These are phyloP conservation scores for Colletotrichum paranaense DNA, from an alignment of 2,329 filamentous ascomycete species.

Conservation along the genomic window DNA sequence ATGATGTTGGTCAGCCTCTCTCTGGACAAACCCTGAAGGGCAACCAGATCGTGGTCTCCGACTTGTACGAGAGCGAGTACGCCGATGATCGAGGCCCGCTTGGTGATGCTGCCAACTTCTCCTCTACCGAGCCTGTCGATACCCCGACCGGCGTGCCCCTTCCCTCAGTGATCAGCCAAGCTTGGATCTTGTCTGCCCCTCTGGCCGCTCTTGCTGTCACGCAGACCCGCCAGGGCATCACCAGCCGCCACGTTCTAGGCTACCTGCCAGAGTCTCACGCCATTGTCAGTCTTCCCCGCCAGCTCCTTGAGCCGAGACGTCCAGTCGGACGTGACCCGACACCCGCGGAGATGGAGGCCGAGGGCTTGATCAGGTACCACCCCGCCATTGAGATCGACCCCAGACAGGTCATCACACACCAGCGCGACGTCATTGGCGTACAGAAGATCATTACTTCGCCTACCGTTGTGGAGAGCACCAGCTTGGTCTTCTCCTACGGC, in stretches of 20 bases:
- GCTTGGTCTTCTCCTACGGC: slow-evolving; percentile 88
- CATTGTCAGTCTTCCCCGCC: slow-evolving; percentile 83
- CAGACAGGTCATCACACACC: slow-evolving; percentile 82
- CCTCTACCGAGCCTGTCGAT: slow-evolving; percentile 76
- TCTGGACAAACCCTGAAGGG: slow-evolving; percentile 75
- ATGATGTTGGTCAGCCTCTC: slow-evolving; percentile 49
- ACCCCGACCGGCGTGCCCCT: slow-evolving; percentile 65
- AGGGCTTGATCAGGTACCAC: slow-evolving; percentile 82
- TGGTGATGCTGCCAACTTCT: slow-evolving; percentile 77
- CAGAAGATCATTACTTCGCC: slow-evolving; percentile 79
- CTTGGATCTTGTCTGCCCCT: slow-evolving; percentile 83
- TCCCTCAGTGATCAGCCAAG: slow-evolving; percentile 82
- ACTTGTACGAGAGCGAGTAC: slow-evolving; percentile 88
- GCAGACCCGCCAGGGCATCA: slow-evolving; percentile 92
- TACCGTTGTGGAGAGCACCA: slow-evolving; percentile 90
- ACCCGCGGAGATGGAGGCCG: slow-evolving; percentile 78
- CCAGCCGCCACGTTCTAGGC: slow-evolving; percentile 83
- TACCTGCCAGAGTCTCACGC: slow-evolving; percentile 79
- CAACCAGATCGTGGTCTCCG: slow-evolving; percentile 86
- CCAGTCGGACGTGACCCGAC: slow-evolving; percentile 88
- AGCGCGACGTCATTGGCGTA: slow-evolving; percentile 83
- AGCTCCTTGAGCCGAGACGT: slow-evolving; percentile 84
- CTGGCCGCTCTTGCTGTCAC: slow-evolving; percentile 85
- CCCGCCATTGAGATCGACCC: slow-evolving; percentile 87
- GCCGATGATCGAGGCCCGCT: slow-evolving; percentile 88